phyloP scores from a whole-genome alignment of 306 rosid genomes.

The Dicorynia guianensis region DNA sequence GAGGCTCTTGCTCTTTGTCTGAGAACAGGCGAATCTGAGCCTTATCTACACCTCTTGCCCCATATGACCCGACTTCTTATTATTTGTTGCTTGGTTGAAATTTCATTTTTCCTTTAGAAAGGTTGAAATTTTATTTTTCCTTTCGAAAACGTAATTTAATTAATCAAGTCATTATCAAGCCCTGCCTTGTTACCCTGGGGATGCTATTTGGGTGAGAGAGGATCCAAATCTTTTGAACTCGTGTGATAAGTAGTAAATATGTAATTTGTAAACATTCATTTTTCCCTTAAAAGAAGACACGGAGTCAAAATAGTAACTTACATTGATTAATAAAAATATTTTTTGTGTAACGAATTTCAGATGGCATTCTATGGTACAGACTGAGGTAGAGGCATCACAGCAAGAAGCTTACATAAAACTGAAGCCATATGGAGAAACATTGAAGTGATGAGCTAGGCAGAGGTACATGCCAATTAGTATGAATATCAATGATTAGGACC shows the following conservation, averaged over 20 bases:
- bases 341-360: background rate
- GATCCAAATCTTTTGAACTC: background rate
- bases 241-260: background rate
- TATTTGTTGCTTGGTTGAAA: no score
- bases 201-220: background rate
- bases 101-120: no score
- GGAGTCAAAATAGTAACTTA: background rate
- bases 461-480: background rate
- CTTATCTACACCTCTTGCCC: background rate
- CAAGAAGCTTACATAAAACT: background rate
- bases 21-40: slow-evolving; percentile 67
- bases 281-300: background rate
- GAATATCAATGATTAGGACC: slow-evolving; percentile 33
- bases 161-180: no score
- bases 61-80: no score
- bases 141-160: no score
- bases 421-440: background rate
- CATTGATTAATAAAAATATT: no score
- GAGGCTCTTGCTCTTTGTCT: slow-evolving; percentile 28
- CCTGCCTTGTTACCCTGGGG: no score
- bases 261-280: background rate
- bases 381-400: slow-evolving; percentile 6
- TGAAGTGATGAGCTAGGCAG: background rate
- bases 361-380: slow-evolving; percentile 20
- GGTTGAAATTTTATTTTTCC: no score